These are phyloP conservation scores for Echeveria elegans DNA, from an alignment of 164 flowering plant genomes.

Conservation along the genomic window DNA sequence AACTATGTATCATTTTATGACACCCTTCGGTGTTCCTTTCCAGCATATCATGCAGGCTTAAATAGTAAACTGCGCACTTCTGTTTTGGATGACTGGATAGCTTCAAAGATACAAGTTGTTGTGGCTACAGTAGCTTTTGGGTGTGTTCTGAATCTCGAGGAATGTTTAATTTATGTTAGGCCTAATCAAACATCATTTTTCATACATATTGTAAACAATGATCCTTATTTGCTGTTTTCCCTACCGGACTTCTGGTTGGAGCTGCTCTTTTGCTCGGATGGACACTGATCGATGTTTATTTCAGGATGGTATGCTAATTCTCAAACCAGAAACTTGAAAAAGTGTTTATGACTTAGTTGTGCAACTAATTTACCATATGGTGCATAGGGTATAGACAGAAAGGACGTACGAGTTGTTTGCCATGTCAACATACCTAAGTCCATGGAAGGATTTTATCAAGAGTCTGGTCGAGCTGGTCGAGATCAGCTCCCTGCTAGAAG, in stretches of 20 bases:
- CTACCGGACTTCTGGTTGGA: conserved; percentile 21
- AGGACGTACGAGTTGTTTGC: conserved; percentile 84
- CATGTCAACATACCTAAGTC: conserved; percentile 91
- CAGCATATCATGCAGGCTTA: conserved; percentile 95
- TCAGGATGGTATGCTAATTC: conserved; percentile 63
- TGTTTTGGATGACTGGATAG: conserved; percentile 81
- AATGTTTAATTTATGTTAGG: background rate
- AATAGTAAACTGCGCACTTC: conserved; percentile 68
- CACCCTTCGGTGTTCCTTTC: conserved; percentile 13
- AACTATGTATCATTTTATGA: background rate
- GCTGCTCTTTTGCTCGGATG: conserved; percentile 20
- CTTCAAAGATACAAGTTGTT: conserved; percentile 81
- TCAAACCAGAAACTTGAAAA: background rate
- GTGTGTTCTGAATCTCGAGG: conserved; percentile 25
- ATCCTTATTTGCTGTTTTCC: background rate
- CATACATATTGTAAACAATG: background rate
- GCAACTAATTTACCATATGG: background rate
- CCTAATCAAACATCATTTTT: background rate
- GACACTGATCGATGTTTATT: conserved; percentile 22
- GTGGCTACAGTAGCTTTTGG: conserved; percentile 98
- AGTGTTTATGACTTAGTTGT: background rate
- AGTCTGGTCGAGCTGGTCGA: conserved; percentile 99
- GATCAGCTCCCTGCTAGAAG: conserved; percentile 84
- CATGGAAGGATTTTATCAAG: conserved; percentile 95
- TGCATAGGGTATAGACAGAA: conserved; percentile 78